Conservation (phyloP, 805 yeast genomes). For the Kluyveromyces dobzhanskii region DNA sequence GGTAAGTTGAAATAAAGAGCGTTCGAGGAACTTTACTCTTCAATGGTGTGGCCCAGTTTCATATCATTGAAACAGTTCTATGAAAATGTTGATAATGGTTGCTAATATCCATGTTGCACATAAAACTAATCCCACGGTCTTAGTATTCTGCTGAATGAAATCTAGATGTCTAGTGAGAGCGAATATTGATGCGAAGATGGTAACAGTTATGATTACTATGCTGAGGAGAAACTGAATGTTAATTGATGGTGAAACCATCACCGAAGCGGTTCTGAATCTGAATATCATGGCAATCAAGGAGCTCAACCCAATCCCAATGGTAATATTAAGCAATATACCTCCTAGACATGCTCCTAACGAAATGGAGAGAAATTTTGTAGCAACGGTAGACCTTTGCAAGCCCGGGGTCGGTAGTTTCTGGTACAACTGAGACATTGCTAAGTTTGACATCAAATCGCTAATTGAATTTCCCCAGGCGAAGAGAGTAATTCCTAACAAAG, state of each 20-base stretch:
- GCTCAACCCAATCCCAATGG: conserved; percentile 77
- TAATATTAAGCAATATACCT: conserved; percentile 72
- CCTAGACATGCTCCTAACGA: conserved; percentile 93
- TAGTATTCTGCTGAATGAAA: conserved; percentile 3
- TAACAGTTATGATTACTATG: background rate
- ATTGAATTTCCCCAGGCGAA: conserved; percentile 92
- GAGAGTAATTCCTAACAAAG: conserved; percentile 81
- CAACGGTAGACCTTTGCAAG: conserved; percentile 13
- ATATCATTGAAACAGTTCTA: conserved; percentile 3
- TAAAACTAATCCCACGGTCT: conserved; percentile 6
- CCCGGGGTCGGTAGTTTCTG: conserved; percentile 18
- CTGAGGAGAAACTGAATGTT: conserved; percentile 2
- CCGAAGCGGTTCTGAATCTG: conserved; percentile 10
- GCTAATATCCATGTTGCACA: conserved; percentile 9
- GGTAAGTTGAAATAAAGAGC: too few relatives aligned
- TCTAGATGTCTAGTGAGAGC: background rate
- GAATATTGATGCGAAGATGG: background rate
- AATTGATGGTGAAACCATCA: background rate
- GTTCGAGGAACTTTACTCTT: too few relatives aligned
- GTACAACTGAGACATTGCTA: conserved; percentile 63
- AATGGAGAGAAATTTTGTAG: conserved; percentile 72
- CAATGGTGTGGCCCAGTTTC: too few relatives aligned
- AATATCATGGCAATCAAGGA: conserved; percentile 41
- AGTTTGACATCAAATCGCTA: conserved; percentile 83
- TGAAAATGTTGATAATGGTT: conserved; percentile 3